Percentiles rank a stretch among this genome's conserved stretches.
Conservation (phyloP, 352 stramenopile species). For the Globisporangium acanthophoron region DNA sequence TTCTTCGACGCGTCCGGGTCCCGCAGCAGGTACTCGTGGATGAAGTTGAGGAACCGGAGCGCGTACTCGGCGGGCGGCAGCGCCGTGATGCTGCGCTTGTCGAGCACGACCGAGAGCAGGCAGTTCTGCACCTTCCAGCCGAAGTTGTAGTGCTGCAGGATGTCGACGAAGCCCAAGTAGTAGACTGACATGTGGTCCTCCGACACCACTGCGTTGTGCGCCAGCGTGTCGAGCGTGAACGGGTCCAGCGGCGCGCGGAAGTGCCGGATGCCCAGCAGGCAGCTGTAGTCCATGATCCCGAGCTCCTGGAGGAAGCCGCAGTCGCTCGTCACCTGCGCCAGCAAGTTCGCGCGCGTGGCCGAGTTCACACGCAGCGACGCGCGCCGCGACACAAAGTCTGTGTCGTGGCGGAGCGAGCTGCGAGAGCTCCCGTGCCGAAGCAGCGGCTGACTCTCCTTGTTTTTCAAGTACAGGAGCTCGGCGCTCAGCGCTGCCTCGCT, state of each 20-base stretch:
- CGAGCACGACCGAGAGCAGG: constrained; percentile 55
- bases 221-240: constrained; percentile 41
- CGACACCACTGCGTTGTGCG: constrained; percentile 79
- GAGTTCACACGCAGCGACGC: constrained; percentile 67
- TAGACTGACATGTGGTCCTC: constrained; percentile 66
- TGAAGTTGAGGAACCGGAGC: constrained; percentile 81
- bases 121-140: constrained; percentile 84
- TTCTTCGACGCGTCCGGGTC: constrained; percentile 47
- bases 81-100: constrained; percentile 76
- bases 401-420: constrained; percentile 66
- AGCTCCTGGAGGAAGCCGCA: constrained; percentile 82
- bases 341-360: constrained; percentile 61
- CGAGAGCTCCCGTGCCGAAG: constrained; percentile 47
- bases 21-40: constrained; percentile 77
- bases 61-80: constrained; percentile 80
- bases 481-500: constrained; percentile 20
- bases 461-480: constrained; percentile 28
- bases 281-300: constrained; percentile 88
- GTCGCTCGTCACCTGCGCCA: constrained; percentile 79
- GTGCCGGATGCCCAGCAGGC: constrained; percentile 65
- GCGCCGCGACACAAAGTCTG: constrained; percentile 67
- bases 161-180: constrained; percentile 83
- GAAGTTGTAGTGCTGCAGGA: constrained; percentile 82
- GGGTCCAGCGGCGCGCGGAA: constrained; percentile 43
- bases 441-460: constrained; percentile 50